Conservation (phyloP, 768 basidiomycete species). For the Rhodosporidiobolus sp. region DNA sequence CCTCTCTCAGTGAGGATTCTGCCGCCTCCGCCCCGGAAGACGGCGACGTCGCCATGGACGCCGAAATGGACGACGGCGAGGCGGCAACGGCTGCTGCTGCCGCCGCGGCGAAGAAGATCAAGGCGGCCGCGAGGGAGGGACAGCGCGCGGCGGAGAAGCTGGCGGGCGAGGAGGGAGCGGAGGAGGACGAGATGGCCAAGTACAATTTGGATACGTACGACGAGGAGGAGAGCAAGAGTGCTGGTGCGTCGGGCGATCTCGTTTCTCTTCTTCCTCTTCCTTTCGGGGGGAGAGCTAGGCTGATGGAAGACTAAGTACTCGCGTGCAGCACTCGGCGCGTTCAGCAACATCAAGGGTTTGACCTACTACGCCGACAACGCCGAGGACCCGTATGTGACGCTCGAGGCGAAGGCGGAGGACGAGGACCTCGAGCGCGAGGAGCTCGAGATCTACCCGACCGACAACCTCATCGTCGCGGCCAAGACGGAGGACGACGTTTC, state of each 20-base stretch:
- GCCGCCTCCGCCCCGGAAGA: neutral
- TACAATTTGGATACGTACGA: constrained; percentile 94
- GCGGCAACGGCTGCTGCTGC: constrained; percentile 32
- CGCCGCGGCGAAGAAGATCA: constrained; percentile 46
- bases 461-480: constrained; percentile 86
- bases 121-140: constrained; percentile 42
- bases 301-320: neutral
- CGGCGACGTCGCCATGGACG: neutral
- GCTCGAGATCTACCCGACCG: constrained; percentile 79
- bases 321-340: constrained; percentile 60
- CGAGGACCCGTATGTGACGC: constrained; percentile 93
- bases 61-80: constrained; percentile 52
- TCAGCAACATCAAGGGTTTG: constrained; percentile 92
- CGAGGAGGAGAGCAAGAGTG: constrained; percentile 59
- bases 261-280: neutral
- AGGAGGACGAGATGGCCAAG: constrained; percentile 68
- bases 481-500: constrained; percentile 97
- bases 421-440: constrained; percentile 82
- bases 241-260: constrained; percentile 44
- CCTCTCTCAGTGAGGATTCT: neutral
- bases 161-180: constrained; percentile 47
- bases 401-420: constrained; percentile 77
- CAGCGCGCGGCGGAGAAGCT: constrained; percentile 51
- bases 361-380: constrained; percentile 81
- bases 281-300: no score